These are phyloP conservation scores for Epichloe gansuensis DNA, from an alignment of 2,329 filamentous ascomycete genomes.

Conservation along the genomic window DNA sequence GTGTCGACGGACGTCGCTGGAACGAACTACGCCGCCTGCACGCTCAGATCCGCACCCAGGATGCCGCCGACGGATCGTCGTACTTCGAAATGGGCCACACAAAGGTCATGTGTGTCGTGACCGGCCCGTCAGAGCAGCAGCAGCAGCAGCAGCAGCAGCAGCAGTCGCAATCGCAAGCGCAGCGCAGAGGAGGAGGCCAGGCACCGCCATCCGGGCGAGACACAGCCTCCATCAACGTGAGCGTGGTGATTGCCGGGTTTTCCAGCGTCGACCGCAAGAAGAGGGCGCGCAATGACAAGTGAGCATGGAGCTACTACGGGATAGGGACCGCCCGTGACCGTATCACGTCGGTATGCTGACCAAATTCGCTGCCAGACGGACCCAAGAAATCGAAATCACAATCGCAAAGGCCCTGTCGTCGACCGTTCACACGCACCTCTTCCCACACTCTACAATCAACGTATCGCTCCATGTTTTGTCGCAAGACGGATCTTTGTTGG, in stretches of 20 bases:
- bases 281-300: conserved; percentile 67
- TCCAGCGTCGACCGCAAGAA: conserved; percentile 75
- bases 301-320: conserved; percentile 16
- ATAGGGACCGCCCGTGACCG: too few species aligned
- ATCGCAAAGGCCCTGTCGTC: conserved; percentile 65
- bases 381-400: conserved; percentile 67
- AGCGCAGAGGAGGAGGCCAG: conserved; percentile 25
- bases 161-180: conserved; percentile 37
- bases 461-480: conserved; percentile 78
- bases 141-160: conserved; percentile 62
- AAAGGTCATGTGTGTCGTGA: conserved; percentile 85
- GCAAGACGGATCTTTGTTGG: conserved; percentile 80
- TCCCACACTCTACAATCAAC: conserved; percentile 74
- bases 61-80: conserved; percentile 80
- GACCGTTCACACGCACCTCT: conserved; percentile 74
- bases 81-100: conserved; percentile 98
- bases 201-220: conserved; percentile 31
- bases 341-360: not conserved
- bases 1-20: conserved; percentile 80
- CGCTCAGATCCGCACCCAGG: conserved; percentile 83
- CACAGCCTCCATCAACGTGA: conserved; percentile 55
- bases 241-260: conserved; percentile 78
- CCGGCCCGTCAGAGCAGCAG: conserved; percentile 62
- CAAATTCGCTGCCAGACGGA: conserved; percentile 42
- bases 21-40: conserved; percentile 86